Percentiles rank a stretch among this genome's conserved stretches.
Evolutionary conservation across 1,284 basidiomycete genomes (phyloP).

Genomic region (Coniophora puteana): DNA sequence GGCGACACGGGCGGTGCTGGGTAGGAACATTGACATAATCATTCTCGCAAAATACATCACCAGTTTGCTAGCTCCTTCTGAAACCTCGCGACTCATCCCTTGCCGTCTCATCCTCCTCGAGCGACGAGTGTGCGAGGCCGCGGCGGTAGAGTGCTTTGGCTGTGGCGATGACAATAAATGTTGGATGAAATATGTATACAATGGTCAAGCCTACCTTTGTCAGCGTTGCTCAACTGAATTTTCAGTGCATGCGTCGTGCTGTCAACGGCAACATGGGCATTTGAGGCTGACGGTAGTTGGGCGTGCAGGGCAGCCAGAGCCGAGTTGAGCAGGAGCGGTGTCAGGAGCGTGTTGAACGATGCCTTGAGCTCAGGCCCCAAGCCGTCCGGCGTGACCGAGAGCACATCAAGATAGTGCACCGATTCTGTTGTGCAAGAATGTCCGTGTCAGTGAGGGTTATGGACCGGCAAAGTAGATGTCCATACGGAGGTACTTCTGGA

Average conservation of each 20-base stretch:
- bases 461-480: constrained; percentile 15
- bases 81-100: too few species aligned
- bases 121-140: constrained; percentile 60
- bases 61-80: too few species aligned
- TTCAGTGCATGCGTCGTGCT: constrained; percentile 55
- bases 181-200: neutral
- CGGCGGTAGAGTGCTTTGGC: constrained; percentile 89
- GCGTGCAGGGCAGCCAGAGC: constrained; percentile 71
- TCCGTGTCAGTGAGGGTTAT: neutral
- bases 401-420: constrained; percentile 85
- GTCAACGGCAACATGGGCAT: constrained; percentile 51
- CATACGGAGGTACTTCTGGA: constrained; percentile 82
- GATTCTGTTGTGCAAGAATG: constrained; percentile 74
- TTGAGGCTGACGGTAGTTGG: constrained; percentile 45
- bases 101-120: constrained; percentile 75
- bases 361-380: constrained; percentile 52
- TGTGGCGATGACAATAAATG: constrained; percentile 20
- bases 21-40: too few species aligned
- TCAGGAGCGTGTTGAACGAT: constrained; percentile 60
- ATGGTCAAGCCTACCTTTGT: constrained; percentile 55
- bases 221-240: constrained; percentile 53
- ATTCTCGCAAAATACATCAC: too few species aligned
- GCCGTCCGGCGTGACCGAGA: constrained; percentile 70
- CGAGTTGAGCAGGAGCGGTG: constrained; percentile 82
- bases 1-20: too few species aligned